Base-by-base conservation (phyloP, 2,329 filamentous ascomycete genomes). In the Cordyceps javanica region DNA sequence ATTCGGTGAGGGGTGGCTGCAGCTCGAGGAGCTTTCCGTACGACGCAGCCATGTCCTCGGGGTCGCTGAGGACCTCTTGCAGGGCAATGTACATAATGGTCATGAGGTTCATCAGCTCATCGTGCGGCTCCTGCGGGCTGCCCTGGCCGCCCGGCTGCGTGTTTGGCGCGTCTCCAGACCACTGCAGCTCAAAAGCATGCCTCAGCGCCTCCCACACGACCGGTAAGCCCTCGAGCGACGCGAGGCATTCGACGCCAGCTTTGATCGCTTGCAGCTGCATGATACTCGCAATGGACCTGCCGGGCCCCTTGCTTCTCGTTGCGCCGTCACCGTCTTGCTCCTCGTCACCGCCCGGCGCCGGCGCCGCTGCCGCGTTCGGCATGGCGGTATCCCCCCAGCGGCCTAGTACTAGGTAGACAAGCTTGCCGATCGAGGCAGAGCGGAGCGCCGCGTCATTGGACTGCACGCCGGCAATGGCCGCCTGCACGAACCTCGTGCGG, bases 371-470 rank as follows among this genome's bases (percentile, higher is more conserved):
- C 57, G 63, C 73, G 69, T 59, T 76, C 62, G 59, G 71, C 67
- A 83, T 81, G 32, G 86, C 86, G 11, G 86, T 90, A 50, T 85
- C 77, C 3, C 79, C 81, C 89, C 89, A 92, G 36, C 86, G 77
- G 2, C 89, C 89, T 5, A 90, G 77, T 14, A 87, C 74, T 26
- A 89, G 69, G 65, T 87, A 87, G 4, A 84, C 71, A 45, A 87
- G 69, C 46, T 78, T 79, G 34, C 81, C 81, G 32, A 88, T 75
- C 14, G 78, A 80, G 50, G 80, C 79, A 50, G 75, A 74, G 9
- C 82, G 74, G 55, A 78, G 68, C 16, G 76, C 72, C 30, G 77
- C 69, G 57, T 85, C 78, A 46, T 73, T 72, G 30, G 74, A 73
- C 59, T 75, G 71, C 39, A 73, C 60, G 13, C 70, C 71, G 0